Conservation (phyloP, 768 basidiomycete species). For the Tephrocybe sp. region DNA sequence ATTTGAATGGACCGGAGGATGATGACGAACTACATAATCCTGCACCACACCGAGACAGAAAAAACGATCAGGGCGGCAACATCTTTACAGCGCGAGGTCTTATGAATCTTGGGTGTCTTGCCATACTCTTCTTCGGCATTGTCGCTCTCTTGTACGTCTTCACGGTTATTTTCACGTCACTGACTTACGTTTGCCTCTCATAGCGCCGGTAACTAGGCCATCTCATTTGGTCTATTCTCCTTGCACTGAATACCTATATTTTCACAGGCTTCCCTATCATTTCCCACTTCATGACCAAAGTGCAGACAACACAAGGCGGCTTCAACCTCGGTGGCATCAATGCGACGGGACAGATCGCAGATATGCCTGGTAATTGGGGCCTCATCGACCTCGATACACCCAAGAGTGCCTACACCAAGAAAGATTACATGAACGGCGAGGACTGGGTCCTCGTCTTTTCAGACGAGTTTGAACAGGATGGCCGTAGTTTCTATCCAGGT, state of each 20-base stretch:
- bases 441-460: conserved; percentile 63
- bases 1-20: conserved; percentile 44
- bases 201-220: conserved; percentile 37
- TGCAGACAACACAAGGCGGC: conserved; percentile 46
- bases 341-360: conserved; percentile 65
- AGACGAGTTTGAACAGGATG: conserved; percentile 79
- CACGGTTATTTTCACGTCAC: background rate
- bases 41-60: conserved; percentile 50
- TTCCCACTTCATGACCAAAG: conserved; percentile 40
- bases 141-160: conserved; percentile 56
- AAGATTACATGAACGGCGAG: conserved; percentile 57
- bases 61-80: conserved; percentile 53
- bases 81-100: conserved; percentile 63
- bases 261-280: conserved; percentile 47
- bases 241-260: background rate
- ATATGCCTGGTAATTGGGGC: conserved; percentile 55
- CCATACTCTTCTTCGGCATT: conserved; percentile 46
- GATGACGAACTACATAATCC: conserved; percentile 69
- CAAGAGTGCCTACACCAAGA: conserved; percentile 45
- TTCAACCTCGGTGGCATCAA: conserved; percentile 80
- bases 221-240: background rate
- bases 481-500: conserved; percentile 67
- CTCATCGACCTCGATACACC: conserved; percentile 83
- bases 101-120: conserved; percentile 64
- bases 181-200: conserved; percentile 2